These are phyloP conservation scores for Thecaphora frezii DNA, from an alignment of 1,284 basidiomycete genomes.

Conservation along the genomic window DNA sequence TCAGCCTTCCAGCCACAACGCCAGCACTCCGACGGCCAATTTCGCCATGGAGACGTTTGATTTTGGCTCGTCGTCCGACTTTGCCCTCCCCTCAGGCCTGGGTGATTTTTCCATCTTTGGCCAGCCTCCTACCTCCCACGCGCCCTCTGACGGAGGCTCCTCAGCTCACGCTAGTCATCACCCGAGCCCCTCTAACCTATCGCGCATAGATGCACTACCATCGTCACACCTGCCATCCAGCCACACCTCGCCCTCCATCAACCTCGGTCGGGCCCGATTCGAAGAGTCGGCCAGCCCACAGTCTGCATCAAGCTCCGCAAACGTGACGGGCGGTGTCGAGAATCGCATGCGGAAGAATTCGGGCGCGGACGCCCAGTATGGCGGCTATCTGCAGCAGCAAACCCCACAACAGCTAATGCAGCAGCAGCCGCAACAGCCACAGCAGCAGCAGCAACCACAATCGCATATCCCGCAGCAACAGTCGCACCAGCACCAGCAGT, in stretches of 20 bases:
- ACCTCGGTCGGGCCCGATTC: background rate
- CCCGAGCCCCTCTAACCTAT: conserved; percentile 18
- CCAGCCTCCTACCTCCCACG: conserved; percentile 11
- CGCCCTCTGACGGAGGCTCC: conserved; percentile 14
- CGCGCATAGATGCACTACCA: conserved; percentile 1
- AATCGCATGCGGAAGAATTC: background rate
- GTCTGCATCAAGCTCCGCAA: background rate
- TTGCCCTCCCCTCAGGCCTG: conserved; percentile 24
- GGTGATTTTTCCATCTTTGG: conserved; percentile 40
- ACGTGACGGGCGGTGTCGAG: background rate
- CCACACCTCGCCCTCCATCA: background rate
- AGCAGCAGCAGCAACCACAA: background rate
- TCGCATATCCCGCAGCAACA: background rate
- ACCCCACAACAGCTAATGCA: background rate
- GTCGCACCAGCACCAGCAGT: background rate
- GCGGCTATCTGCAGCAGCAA: background rate
- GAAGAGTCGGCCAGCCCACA: conserved; percentile 1
- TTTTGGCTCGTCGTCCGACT: conserved; percentile 39
- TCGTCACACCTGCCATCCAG: background rate
- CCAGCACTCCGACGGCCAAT: conserved; percentile 27
- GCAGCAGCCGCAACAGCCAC: background rate
- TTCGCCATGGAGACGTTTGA: conserved; percentile 48
- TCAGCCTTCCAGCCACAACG: conserved; percentile 12
- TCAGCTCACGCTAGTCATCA: conserved; percentile 33
- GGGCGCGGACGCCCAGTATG: background rate